These are phyloP conservation scores for Aspergillus leporis DNA, from an alignment of 495 filamentous ascomycete species.

Conservation along the genomic window DNA sequence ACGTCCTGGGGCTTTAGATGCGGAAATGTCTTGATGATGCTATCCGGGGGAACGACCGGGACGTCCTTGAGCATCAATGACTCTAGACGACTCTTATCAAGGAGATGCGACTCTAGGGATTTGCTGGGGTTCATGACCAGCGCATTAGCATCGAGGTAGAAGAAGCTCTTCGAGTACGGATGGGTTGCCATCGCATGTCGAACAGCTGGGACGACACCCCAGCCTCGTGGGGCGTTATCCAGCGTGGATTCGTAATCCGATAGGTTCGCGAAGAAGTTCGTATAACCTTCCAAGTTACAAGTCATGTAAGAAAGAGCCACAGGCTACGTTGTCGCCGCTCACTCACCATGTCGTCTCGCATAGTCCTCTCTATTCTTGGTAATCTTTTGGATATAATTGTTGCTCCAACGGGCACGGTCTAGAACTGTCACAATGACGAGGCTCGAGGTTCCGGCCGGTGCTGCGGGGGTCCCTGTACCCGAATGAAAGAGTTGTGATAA, in stretches of 20 bases:
- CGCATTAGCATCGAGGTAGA: constrained; percentile 78
- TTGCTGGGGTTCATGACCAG: constrained; percentile 87
- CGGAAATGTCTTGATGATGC: constrained; percentile 91
- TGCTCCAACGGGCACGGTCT: constrained; percentile 59
- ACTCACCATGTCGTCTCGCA: constrained; percentile 82
- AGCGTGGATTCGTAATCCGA: constrained; percentile 68
- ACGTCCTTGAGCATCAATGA: constrained; percentile 80
- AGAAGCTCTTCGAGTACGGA: constrained; percentile 76
- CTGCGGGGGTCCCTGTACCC: constrained; percentile 29
- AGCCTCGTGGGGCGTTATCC: constrained; percentile 64
- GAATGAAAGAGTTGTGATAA: constrained; percentile 51
- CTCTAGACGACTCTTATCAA: constrained; percentile 66
- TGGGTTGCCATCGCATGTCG: constrained; percentile 83
- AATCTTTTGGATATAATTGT: constrained; percentile 67
- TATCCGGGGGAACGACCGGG: constrained; percentile 89
- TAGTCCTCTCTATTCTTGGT: constrained; percentile 83
- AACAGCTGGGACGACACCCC: constrained; percentile 81
- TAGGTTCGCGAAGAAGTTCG: constrained; percentile 74
- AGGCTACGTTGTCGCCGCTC: neutral
- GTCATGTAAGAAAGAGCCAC: neutral
- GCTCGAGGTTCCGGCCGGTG: constrained; percentile 69
- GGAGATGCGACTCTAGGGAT: constrained; percentile 67
- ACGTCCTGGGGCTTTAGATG: constrained; percentile 75
- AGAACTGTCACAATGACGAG: constrained; percentile 88
- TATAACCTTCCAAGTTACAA: constrained; percentile 64